Conservation (phyloP, 2,329 filamentous ascomycete genomes). For the Penicillium sp. region DNA sequence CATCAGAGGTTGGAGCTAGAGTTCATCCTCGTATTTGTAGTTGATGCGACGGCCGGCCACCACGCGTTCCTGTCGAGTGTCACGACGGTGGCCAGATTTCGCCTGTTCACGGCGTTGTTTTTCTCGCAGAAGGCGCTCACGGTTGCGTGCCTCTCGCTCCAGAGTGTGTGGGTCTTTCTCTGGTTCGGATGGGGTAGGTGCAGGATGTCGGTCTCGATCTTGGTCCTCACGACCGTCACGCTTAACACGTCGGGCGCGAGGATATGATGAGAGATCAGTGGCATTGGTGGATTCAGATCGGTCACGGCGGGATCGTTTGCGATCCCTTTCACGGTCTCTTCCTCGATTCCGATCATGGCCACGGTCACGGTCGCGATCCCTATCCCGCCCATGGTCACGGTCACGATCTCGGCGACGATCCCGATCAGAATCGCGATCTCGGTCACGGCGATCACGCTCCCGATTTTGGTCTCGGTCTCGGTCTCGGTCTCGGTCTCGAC, state of each 20-base stretch:
- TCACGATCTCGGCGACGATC: constrained; percentile 35
- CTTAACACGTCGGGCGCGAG: constrained; percentile 37
- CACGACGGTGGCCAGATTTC: constrained; percentile 34
- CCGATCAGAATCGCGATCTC: constrained; percentile 23
- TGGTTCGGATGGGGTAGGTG: constrained; percentile 21
- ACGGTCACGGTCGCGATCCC: constrained; percentile 25
- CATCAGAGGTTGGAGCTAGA: constrained; percentile 5
- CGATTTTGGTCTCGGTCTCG: constrained; percentile 30
- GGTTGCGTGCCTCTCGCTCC: constrained; percentile 66
- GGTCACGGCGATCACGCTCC: constrained; percentile 20
- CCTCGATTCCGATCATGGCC: constrained; percentile 33
- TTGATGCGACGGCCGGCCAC: constrained; percentile 42
- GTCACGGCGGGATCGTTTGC: constrained; percentile 46
- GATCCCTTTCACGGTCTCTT: constrained; percentile 34
- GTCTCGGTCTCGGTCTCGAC: constrained; percentile 20
- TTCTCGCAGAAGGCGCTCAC: constrained; percentile 63
- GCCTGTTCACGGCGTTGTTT: constrained; percentile 60
- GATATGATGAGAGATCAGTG: constrained; percentile 34
- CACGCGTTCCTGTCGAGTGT: constrained; percentile 33
- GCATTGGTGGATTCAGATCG: constrained; percentile 35
- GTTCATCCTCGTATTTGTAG: constrained; percentile 52
- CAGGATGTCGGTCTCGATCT: constrained; percentile 17
- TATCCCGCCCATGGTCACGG: constrained; percentile 45
- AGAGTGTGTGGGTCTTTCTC: constrained; percentile 68
- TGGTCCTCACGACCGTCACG: constrained; percentile 31